A percentile compares a stretch with the other conserved stretches of the same genome.
phyloP scores from a whole-genome alignment of 2,329 filamentous ascomycete genomes.

The Fragosphaeria purpurea region DNA sequence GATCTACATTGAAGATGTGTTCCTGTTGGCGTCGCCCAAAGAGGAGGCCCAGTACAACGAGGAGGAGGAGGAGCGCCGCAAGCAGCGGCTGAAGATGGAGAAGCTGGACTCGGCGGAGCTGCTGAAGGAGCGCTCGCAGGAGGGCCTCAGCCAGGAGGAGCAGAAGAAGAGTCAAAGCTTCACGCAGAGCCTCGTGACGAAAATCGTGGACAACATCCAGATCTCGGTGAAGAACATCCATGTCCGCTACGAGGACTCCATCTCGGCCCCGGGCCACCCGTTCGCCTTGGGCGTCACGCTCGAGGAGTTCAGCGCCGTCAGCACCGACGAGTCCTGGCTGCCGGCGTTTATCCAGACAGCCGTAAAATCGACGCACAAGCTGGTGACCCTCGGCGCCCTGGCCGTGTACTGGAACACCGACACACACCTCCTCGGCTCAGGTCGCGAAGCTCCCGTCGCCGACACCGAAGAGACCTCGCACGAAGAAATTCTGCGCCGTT shows the following conservation, averaged over 20 bases:
- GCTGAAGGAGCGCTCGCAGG: slow-evolving; percentile 82
- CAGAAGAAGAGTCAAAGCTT: slow-evolving; percentile 98
- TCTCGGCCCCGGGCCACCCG: slow-evolving; percentile 87
- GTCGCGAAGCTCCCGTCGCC: slow-evolving; percentile 57
- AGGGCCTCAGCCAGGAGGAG: slow-evolving; percentile 88
- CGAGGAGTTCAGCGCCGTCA: slow-evolving; percentile 93
- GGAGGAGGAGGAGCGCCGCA: slow-evolving; percentile 79
- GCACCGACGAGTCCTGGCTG: slow-evolving; percentile 89
- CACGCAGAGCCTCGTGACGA: slow-evolving; percentile 85
- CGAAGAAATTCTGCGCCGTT: slow-evolving; percentile 64
- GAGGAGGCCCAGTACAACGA: slow-evolving; percentile 90
- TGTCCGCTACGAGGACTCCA: slow-evolving; percentile 93
- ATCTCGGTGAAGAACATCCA: slow-evolving; percentile 98
- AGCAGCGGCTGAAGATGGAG: slow-evolving; percentile 94
- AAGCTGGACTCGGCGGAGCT: slow-evolving; percentile 95
- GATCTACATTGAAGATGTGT: slow-evolving; percentile 94
- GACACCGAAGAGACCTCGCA: slow-evolving; percentile 50
- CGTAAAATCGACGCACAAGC: slow-evolving; percentile 75
- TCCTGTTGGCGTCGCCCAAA: slow-evolving; percentile 85
- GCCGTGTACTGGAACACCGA: slow-evolving; percentile 99
- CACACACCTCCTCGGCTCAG: slow-evolving; percentile 69
- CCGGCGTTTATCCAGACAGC: slow-evolving; percentile 92
- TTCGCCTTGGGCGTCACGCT: slow-evolving; percentile 89
- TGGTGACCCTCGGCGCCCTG: slow-evolving; percentile 79
- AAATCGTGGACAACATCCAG: slow-evolving; percentile 97